Conservation (phyloP, 495 filamentous ascomycete species). For the Parathielavia hyrcaniae region DNA sequence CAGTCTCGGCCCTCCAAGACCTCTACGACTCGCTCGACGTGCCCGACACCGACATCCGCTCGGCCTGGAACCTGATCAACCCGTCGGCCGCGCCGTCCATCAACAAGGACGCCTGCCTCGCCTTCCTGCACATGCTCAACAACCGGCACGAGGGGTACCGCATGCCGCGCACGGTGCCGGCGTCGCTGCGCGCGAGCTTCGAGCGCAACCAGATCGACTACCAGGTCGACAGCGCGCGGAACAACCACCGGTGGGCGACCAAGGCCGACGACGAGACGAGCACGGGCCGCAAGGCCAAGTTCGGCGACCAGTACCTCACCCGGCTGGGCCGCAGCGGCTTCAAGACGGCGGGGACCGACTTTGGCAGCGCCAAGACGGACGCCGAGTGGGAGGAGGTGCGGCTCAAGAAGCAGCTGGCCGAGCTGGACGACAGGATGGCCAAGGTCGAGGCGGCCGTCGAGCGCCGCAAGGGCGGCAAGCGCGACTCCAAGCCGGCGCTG, state of each 20-base stretch:
- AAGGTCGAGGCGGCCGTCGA: constrained; percentile 58
- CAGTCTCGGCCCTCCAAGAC: constrained; percentile 72
- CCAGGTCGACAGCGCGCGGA: constrained; percentile 66
- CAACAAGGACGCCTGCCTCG: constrained; percentile 88
- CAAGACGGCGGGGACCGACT: constrained; percentile 77
- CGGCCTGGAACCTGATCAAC: constrained; percentile 96
- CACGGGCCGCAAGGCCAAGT: constrained; percentile 87
- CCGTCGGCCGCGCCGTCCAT: constrained; percentile 70
- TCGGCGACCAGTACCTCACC: constrained; percentile 92
- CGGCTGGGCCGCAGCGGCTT: constrained; percentile 75
- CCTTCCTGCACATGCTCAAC: constrained; percentile 93
- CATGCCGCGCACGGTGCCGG: constrained; percentile 87
- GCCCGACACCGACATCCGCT: constrained; percentile 88
- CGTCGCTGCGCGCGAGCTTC: constrained; percentile 82
- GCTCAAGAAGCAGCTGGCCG: constrained; percentile 80
- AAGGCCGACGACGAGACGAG: constrained; percentile 64
- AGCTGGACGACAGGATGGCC: constrained; percentile 77
- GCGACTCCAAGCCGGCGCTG: constrained; percentile 68
- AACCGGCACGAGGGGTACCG: constrained; percentile 91
- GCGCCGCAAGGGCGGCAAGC: constrained; percentile 39
- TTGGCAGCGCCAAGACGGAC: constrained; percentile 60
- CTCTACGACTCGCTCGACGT: constrained; percentile 90
- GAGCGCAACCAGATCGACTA: constrained; percentile 94
- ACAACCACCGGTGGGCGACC: constrained; percentile 59
- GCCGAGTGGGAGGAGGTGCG: constrained; percentile 93